phyloP scores from a whole-genome alignment of 2,329 filamentous ascomycete species.

The Fusarium pseudocircinatum region DNA sequence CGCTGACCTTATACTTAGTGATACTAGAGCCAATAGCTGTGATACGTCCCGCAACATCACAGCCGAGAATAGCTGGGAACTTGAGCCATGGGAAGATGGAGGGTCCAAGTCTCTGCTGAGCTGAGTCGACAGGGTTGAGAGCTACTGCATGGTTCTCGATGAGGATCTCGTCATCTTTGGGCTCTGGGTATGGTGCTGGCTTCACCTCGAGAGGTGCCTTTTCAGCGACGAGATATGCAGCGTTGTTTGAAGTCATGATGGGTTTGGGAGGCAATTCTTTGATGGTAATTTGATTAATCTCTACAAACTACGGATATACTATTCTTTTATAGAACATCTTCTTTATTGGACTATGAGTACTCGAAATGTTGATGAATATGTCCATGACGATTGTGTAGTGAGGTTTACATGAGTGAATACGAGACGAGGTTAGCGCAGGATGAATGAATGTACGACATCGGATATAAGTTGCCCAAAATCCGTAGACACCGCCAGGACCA shows the following conservation, averaged over 20 bases:
- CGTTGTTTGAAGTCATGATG: constrained; percentile 7
- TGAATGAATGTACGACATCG: neutral
- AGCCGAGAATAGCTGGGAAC: constrained; percentile 12
- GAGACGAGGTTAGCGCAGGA: constrained; percentile 5
- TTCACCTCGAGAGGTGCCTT: constrained; percentile 7
- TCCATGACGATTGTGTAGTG: neutral
- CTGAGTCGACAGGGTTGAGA: constrained; percentile 11
- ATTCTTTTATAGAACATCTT: neutral
- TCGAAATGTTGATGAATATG: neutral
- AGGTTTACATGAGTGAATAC: neutral
- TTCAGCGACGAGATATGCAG: neutral
- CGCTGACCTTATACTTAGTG: constrained; percentile 2
- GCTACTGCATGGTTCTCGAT: constrained; percentile 8
- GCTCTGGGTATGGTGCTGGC: neutral
- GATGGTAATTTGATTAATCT: rapidly evolving
- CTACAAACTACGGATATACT: neutral
- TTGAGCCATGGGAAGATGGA: constrained; percentile 16
- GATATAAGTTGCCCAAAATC: constrained; percentile 15
- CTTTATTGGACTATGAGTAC: rapidly evolving
- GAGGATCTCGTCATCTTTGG: neutral
- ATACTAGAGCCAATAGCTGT: neutral
- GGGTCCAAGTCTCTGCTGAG: constrained; percentile 8
- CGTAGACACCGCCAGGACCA: neutral
- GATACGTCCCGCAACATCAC: constrained; percentile 5
- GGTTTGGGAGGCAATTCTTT: neutral